phyloP scores from a whole-genome alignment of 108 stramenopile genomes.

The Conticribra weissflogii region DNA sequence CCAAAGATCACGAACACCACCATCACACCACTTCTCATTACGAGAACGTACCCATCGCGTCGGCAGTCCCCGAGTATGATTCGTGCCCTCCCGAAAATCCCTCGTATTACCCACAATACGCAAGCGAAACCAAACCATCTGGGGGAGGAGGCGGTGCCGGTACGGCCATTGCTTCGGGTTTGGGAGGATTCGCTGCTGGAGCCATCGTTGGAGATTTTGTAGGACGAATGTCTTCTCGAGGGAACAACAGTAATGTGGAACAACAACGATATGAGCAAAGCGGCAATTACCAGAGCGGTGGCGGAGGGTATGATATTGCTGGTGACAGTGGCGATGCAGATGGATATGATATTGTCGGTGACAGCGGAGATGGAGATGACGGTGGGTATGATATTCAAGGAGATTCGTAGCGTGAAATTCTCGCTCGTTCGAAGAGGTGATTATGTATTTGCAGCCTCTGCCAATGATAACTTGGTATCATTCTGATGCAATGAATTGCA shows the following conservation, averaged over 20 bases:
- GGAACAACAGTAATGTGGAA: not conserved
- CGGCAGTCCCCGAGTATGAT: slow-evolving; percentile 13
- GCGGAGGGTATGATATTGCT: slow-evolving; percentile 13
- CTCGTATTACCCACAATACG: slow-evolving; percentile 13
- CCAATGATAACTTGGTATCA: no score
- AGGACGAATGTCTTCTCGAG: slow-evolving; percentile 23
- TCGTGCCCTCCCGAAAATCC: slow-evolving; percentile 35
- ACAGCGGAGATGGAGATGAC: slow-evolving; percentile 9
- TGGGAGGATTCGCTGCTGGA: slow-evolving; percentile 40
- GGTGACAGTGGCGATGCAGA: slow-evolving; percentile 15
- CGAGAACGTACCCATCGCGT: slow-evolving; percentile 15
- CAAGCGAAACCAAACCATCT: slow-evolving; percentile 12
- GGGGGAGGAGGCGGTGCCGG: slow-evolving; percentile 21
- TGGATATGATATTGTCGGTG: slow-evolving; percentile 16
- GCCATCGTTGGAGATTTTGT: slow-evolving; percentile 34
- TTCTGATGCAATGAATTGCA: no score
- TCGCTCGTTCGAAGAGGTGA: no score
- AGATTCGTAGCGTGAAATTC: slow-evolving; percentile 33
- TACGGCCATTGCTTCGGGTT: slow-evolving; percentile 39
- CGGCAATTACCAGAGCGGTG: not conserved
- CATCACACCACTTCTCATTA: not conserved
- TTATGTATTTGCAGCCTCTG: no score
- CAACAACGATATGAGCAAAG: slow-evolving; percentile 3
- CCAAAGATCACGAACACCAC: not conserved
- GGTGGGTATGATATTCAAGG: slow-evolving; percentile 38